Evolutionary conservation across 2,329 filamentous ascomycete genomes (phyloP).

Genomic region (Penicillium sp.): DNA sequence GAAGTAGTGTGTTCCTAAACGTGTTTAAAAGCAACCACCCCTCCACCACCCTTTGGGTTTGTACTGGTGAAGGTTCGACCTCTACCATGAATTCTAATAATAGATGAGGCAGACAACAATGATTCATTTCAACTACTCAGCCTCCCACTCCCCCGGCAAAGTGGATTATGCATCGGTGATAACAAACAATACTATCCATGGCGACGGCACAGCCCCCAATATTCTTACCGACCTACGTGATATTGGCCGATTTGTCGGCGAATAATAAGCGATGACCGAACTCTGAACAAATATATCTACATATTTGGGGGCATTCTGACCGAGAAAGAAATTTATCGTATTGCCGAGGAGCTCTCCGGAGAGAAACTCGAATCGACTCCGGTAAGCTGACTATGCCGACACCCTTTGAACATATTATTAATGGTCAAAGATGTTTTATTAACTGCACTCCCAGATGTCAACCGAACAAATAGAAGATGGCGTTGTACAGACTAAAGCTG

Average conservation of each 20-base stretch:
- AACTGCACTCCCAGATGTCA: neutral
- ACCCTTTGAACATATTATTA: neutral
- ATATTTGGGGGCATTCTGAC: neutral
- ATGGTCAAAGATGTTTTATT: neutral
- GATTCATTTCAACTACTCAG: too few species aligned
- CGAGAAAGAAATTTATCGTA: neutral
- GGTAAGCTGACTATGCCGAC: neutral
- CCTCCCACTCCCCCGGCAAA: too few species aligned
- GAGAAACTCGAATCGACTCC: conserved; percentile 14
- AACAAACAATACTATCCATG: neutral
- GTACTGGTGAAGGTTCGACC: too few species aligned
- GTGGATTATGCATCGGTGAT: neutral
- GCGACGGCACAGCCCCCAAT: neutral
- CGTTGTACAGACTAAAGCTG: neutral
- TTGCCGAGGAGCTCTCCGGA: conserved; percentile 23
- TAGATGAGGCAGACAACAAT: too few species aligned
- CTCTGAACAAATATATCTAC: conserved; percentile 4
- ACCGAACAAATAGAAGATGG: neutral
- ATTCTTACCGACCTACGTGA: conserved; percentile 2
- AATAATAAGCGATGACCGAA: conserved; percentile 3
- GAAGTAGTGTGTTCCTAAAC: too few species aligned
- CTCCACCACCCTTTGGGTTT: too few species aligned
- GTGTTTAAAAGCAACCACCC: too few species aligned
- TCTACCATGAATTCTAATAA: too few species aligned
- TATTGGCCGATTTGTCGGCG: neutral